phyloP scores from a whole-genome alignment of 2,329 filamentous ascomycete species.

The Aspergillus sp. region DNA sequence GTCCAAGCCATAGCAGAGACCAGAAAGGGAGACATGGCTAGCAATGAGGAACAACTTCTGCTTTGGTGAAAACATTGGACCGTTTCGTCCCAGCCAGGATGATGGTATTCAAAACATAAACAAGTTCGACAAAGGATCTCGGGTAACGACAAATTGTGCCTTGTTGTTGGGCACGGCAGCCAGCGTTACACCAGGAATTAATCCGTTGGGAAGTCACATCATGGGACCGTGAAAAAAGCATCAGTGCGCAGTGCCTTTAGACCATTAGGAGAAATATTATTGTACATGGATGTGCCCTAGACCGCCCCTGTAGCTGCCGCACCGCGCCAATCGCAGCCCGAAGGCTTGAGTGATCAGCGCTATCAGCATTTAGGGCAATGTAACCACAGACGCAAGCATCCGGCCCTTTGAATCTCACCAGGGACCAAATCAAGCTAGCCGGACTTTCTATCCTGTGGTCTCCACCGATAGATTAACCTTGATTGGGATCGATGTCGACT shows the following conservation, averaged over 20 bases:
- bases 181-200: background rate
- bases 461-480: background rate
- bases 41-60: constrained; percentile 12
- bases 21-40: constrained; percentile 12
- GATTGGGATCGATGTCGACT: too few species aligned
- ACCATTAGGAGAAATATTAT: background rate
- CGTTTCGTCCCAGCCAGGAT: background rate
- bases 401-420: background rate
- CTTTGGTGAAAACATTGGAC: constrained; percentile 8
- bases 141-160: background rate
- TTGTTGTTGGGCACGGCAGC: background rate
- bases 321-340: background rate
- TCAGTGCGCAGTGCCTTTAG: too few species aligned
- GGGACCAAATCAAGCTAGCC: background rate
- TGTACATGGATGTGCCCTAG: background rate
- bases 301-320: background rate
- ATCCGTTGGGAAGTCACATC: background rate
- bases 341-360: background rate
- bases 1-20: constrained; percentile 15
- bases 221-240: background rate
- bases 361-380: background rate
- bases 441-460: background rate
- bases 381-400: background rate
- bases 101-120: background rate
- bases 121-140: background rate